These are phyloP conservation scores for Thermochaetoides dissita DNA, from an alignment of 2,329 filamentous ascomycete genomes.

Conservation along the genomic window DNA sequence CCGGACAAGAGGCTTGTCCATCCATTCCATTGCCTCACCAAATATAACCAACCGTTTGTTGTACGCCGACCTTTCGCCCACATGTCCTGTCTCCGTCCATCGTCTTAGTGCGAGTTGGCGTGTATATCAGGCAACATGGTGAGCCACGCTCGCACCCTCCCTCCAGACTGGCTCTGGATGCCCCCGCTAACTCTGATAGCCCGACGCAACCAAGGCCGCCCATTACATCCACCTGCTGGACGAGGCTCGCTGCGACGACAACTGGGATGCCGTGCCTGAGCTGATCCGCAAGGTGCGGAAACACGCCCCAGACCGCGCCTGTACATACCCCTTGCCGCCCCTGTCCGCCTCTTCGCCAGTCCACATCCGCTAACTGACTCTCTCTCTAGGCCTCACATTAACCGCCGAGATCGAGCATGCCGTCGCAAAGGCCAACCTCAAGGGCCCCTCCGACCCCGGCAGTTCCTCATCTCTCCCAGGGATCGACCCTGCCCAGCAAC, in stretches of 20 bases:
- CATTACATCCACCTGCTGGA: constrained; percentile 75
- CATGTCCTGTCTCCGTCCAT: constrained; percentile 14
- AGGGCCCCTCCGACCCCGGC: constrained; percentile 20
- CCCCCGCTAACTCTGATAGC: constrained; percentile 10
- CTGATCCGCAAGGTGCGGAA: constrained; percentile 87
- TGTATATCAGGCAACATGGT: constrained; percentile 15
- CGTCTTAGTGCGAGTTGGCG: constrained; percentile 16
- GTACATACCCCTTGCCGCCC: constrained; percentile 37
- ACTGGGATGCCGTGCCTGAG: constrained; percentile 78
- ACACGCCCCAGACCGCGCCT: constrained; percentile 72
- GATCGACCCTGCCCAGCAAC: constrained; percentile 29
- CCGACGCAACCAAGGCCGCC: constrained; percentile 54
- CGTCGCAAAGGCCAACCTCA: constrained; percentile 42
- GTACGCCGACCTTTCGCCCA: neutral
- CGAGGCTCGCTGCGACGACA: constrained; percentile 71
- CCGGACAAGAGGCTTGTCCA: no score
- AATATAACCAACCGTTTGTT: neutral
- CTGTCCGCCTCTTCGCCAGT: constrained; percentile 6
- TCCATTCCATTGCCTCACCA: no score
- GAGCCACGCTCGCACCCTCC: no score
- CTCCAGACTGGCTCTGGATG: neutral
- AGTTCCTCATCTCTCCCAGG: constrained; percentile 27
- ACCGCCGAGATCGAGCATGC: constrained; percentile 56
- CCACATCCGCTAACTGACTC: constrained; percentile 4
- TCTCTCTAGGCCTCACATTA: constrained; percentile 46